Conservation (phyloP, 148 eudicot species). For the Beta vulgaris region DNA sequence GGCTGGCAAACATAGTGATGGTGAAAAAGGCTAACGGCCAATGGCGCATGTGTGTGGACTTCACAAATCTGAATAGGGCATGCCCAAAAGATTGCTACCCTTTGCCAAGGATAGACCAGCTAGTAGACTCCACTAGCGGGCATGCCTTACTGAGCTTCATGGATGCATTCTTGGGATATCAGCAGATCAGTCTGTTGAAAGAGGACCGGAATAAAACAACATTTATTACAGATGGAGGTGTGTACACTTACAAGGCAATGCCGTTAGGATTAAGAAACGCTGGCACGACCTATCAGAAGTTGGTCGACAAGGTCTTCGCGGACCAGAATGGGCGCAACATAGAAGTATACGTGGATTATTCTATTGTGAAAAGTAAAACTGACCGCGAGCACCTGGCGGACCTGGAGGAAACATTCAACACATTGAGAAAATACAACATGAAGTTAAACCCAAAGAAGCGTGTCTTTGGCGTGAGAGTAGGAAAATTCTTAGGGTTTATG, state of each 20-base stretch:
- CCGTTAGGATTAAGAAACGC: too few relatives aligned
- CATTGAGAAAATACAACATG: too few relatives aligned
- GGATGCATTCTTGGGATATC: not conserved
- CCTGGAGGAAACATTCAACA: not conserved
- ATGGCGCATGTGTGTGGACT: not conserved
- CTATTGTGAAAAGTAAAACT: not conserved
- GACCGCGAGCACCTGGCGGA: not conserved
- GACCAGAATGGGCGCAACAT: not conserved
- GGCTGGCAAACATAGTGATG: not conserved
- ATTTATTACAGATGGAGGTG: too few relatives aligned
- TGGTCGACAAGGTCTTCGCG: not conserved
- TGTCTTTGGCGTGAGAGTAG: not conserved
- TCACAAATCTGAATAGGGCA: not conserved
- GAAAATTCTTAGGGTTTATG: not conserved
- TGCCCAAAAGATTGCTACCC: not conserved
- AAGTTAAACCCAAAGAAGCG: constrained; percentile 6
- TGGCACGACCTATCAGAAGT: not conserved
- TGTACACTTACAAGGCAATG: too few relatives aligned
- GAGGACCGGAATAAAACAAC: not conserved
- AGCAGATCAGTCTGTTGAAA: not conserved
- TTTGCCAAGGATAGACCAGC: too few relatives aligned
- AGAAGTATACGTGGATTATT: not conserved
- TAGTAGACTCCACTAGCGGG: not conserved
- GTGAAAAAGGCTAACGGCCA: not conserved
- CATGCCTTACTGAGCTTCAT: not conserved